Percentiles rank a stretch among this genome's conserved stretches.
phyloP scores from a whole-genome alignment of 768 basidiomycete genomes.

The Cubamyces sp. region DNA sequence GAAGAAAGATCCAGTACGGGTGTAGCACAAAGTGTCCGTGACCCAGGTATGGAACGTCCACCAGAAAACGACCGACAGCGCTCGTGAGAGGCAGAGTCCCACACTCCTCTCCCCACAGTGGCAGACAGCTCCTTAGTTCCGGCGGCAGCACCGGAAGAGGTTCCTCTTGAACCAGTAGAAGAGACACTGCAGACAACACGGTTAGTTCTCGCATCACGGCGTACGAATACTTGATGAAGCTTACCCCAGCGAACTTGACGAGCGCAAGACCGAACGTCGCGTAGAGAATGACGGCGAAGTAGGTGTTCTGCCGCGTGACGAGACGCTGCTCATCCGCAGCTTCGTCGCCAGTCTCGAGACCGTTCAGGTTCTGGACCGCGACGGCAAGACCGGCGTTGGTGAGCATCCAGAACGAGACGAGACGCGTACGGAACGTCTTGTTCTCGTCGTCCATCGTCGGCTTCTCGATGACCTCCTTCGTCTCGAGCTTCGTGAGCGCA shows the following conservation, averaged over 20 bases:
- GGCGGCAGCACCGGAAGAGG: slow-evolving; percentile 80
- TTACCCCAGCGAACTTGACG: slow-evolving; percentile 76
- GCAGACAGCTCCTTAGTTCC: slow-evolving; percentile 50
- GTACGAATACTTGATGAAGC: slow-evolving; percentile 34
- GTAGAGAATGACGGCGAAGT: slow-evolving; percentile 80
- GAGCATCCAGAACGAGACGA: slow-evolving; percentile 84
- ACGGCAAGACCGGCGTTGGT: slow-evolving; percentile 71
- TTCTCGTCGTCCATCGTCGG: slow-evolving; percentile 89
- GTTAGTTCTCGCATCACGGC: background rate
- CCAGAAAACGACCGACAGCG: slow-evolving; percentile 4
- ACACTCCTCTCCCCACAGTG: slow-evolving; percentile 2
- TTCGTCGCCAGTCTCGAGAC: slow-evolving; percentile 49
- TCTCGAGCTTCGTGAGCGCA: slow-evolving; percentile 74
- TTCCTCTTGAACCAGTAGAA: slow-evolving; percentile 85
- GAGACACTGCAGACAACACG: slow-evolving; percentile 56
- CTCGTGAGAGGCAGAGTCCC: slow-evolving; percentile 5
- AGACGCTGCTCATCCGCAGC: slow-evolving; percentile 46
- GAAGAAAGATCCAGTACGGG: background rate
- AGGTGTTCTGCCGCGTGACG: slow-evolving; percentile 53
- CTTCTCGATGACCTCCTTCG: slow-evolving; percentile 70
- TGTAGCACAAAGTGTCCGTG: slow-evolving; percentile 23
- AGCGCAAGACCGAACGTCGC: slow-evolving; percentile 75
- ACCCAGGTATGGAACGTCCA: slow-evolving; percentile 15
- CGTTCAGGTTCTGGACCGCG: slow-evolving; percentile 76
- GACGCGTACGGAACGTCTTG: slow-evolving; percentile 89